Conservation (phyloP, 805 yeast species). For the Metschnikowia amazonensis region DNA sequence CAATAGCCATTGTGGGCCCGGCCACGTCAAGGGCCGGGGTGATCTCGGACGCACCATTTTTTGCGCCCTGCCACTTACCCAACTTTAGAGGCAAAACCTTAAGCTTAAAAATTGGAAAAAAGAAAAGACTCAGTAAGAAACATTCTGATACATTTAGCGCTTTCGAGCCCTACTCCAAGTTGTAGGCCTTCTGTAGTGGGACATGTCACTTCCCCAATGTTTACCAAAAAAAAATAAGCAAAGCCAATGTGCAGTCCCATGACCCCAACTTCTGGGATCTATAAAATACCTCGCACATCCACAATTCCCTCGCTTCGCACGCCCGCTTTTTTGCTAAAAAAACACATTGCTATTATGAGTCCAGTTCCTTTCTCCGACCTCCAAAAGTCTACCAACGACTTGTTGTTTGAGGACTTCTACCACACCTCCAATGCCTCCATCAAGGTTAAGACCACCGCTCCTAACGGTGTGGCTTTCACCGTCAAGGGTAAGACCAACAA, state of each 20-base stretch:
- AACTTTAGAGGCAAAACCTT: not conserved
- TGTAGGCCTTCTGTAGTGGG: not conserved
- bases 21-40: constrained; percentile 1
- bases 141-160: not conserved
- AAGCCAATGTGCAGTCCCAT: constrained; percentile 15
- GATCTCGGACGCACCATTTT: constrained; percentile 2
- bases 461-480: constrained; percentile 93
- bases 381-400: constrained; percentile 86
- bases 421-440: constrained; percentile 84
- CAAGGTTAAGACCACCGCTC: constrained; percentile 89
- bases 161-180: not conserved
- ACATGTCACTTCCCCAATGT: constrained; percentile 2
- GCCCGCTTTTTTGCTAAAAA: constrained; percentile 4
- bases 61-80: not conserved
- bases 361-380: constrained; percentile 93
- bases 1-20: constrained; percentile 2
- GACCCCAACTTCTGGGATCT: constrained; percentile 12
- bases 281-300: constrained; percentile 15
- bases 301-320: constrained; percentile 11
- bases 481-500: constrained; percentile 85
- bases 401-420: constrained; percentile 88
- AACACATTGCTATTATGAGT: constrained; percentile 28
- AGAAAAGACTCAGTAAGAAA: not conserved
- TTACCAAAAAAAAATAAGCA: constrained; percentile 8
- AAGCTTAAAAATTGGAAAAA: not conserved